Evolutionary conservation across 2,329 filamentous ascomycete species (phyloP), one percentile per base, ranked within the genome.

Genomic region (Paraphoma sp.): DNA sequence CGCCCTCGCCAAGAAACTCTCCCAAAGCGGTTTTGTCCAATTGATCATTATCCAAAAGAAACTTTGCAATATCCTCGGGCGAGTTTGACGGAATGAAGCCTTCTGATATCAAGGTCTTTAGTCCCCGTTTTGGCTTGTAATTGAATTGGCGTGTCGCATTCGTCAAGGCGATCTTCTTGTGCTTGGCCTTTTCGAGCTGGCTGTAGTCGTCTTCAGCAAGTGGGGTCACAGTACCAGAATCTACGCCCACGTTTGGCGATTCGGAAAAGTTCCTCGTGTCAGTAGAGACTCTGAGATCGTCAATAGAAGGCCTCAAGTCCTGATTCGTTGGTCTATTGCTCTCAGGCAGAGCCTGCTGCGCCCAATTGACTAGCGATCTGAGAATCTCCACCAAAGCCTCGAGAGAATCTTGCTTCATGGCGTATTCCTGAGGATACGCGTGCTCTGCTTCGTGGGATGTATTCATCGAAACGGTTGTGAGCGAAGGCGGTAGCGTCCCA

Each of bases 101-200:
- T 61, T 96, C 91, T 28, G 90, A 85, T 11, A 98, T 73, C 16
- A 99, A 79, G 14, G 90, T 79, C 73, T 97, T 97, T 71, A 99
- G 86, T 6, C 95, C 96, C 56, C 90, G 87, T 77, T 99, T 99
- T 0, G 96, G 93, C 76, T 99, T 99, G 82, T 94, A 97, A 75
- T 99, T 99, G 83, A 99, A 99, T 60, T 92, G 90, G 48, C 89
- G 87, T 52, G 97, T 90, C 1, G 91, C 94, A 67, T 96, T 95
- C 50, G 89, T 91, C 58, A 98, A 80, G 0, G 95, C 95, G 6
- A 92, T 98, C 79, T 99, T 99, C 60, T 90, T 86, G 57, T 93
- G 91, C 79, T 98, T 98, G 53, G 93, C 92, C 76, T 90, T 96
- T 71, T 98, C 95, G n/a, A 99, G 82, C 68, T 97, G 90, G 60